Evolutionary conservation across 129 eudicot genomes (phyloP).

Genomic region (Flaveria sonorensis): DNA sequence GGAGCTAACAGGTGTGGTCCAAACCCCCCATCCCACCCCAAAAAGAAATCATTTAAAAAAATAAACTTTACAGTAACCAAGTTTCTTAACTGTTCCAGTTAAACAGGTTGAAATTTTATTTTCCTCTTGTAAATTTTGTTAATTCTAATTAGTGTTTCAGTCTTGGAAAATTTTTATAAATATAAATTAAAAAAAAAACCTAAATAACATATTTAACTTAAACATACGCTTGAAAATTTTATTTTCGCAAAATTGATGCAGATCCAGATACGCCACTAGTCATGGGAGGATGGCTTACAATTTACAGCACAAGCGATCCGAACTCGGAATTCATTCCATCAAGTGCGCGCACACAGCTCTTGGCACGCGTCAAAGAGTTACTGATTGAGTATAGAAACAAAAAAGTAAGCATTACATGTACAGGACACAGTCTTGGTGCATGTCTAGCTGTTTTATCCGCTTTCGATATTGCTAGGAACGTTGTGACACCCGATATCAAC

Average conservation of each 20-base stretch:
- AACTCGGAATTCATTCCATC: conserved; percentile 7
- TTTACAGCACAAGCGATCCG: conserved; percentile 29
- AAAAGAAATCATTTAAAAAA: too few relatives aligned
- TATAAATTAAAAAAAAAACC: too few relatives aligned
- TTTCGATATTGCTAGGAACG: conserved; percentile 30
- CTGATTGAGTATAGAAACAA: conserved; percentile 16
- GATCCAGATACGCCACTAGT: conserved; percentile 14
- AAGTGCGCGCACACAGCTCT: conserved; percentile 37
- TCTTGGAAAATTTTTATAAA: too few relatives aligned
- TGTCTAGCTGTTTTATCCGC: conserved; percentile 32
- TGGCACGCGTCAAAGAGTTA: conserved; percentile 4
- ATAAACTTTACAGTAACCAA: too few relatives aligned
- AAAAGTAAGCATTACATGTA: conserved; percentile 36
- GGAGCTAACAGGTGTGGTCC: neutral
- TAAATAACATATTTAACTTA: too few relatives aligned
- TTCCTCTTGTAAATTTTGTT: too few relatives aligned
- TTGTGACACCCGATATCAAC: conserved; percentile 13
- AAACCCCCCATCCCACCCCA: neutral
- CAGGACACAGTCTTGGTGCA: conserved; percentile 42
- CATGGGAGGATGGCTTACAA: conserved; percentile 34
- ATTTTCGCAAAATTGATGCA: neutral
- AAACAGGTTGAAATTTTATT: too few relatives aligned
- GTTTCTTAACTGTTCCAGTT: too few relatives aligned
- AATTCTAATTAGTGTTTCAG: too few relatives aligned
- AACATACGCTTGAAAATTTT: too few relatives aligned